These are phyloP conservation scores for Arthrobotrys megalospora DNA, from an alignment of 2,329 filamentous ascomycete genomes.

Conservation along the genomic window DNA sequence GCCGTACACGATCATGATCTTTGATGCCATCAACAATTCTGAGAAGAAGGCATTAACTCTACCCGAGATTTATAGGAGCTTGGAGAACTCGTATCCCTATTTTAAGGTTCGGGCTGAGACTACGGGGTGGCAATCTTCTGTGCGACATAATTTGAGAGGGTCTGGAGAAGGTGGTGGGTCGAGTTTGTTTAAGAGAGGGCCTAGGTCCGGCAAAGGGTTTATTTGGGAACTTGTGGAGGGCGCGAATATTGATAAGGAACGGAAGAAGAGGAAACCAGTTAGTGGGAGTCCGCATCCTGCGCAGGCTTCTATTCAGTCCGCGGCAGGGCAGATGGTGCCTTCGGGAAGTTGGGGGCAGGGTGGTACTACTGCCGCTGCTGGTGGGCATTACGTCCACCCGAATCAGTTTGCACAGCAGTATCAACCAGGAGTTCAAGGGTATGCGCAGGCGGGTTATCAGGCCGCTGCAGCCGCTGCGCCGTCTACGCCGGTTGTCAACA, in stretches of 20 bases:
- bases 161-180: conserved; percentile 68
- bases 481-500: conserved; percentile 15
- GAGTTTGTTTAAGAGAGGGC: conserved; percentile 72
- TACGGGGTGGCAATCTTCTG: conserved; percentile 75
- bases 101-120: conserved; percentile 73
- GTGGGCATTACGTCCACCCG: conserved; percentile 33
- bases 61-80: conserved; percentile 75
- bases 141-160: conserved; percentile 73
- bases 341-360: conserved; percentile 45
- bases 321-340: conserved; percentile 19
- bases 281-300: conserved; percentile 39
- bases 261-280: conserved; percentile 67
- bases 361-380: not conserved
- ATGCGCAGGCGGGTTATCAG: conserved; percentile 30
- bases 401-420: conserved; percentile 47
- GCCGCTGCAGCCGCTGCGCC: conserved; percentile 10
- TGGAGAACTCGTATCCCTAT: conserved; percentile 74
- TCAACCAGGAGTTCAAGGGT: conserved; percentile 20
- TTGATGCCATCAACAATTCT: conserved; percentile 72
- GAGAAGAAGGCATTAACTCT: conserved; percentile 72
- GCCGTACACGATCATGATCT: conserved; percentile 75
- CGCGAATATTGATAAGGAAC: conserved; percentile 73
- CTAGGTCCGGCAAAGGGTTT: conserved; percentile 73
- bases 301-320: conserved; percentile 28
- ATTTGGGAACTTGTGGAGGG: conserved; percentile 73